Conservation (phyloP, 441 rosid genomes). For the Aquilaria agallochum region DNA sequence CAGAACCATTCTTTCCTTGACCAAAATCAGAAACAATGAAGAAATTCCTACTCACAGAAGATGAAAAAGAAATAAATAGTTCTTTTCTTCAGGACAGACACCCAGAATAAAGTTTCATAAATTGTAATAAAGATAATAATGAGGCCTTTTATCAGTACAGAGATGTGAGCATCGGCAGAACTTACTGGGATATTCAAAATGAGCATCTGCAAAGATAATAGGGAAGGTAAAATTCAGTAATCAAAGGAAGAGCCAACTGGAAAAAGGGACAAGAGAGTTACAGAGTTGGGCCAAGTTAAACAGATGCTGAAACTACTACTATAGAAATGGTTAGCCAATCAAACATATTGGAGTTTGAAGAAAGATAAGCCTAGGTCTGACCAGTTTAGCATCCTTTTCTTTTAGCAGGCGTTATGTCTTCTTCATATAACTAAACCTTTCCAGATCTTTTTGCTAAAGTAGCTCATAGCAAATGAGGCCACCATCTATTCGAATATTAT, state of each 20-base stretch:
- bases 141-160: background rate
- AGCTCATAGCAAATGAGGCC: too few relatives aligned
- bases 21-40: background rate
- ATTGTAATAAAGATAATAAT: background rate
- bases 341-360: too few relatives aligned
- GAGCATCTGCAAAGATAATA: constrained; percentile 65
- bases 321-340: too few relatives aligned
- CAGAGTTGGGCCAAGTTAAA: background rate
- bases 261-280: background rate
- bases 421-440: too few relatives aligned
- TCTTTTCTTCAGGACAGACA: too few relatives aligned
- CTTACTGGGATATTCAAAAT: constrained; percentile 78
- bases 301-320: too few relatives aligned
- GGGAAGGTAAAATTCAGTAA: constrained; percentile 8
- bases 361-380: too few relatives aligned
- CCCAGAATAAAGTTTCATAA: background rate
- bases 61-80: too few relatives aligned
- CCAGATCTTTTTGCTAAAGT: too few relatives aligned
- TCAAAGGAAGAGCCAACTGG: constrained; percentile 7
- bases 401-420: too few relatives aligned
- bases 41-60: background rate
- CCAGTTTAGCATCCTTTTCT: too few relatives aligned
- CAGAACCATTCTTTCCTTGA: constrained; percentile 2
- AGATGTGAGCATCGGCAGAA: constrained; percentile 16
- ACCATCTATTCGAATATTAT: too few relatives aligned